Percentiles rank a stretch among this genome's conserved stretches.
phyloP scores from a whole-genome alignment of 495 filamentous ascomycete species.

The Podospora appendiculata region DNA sequence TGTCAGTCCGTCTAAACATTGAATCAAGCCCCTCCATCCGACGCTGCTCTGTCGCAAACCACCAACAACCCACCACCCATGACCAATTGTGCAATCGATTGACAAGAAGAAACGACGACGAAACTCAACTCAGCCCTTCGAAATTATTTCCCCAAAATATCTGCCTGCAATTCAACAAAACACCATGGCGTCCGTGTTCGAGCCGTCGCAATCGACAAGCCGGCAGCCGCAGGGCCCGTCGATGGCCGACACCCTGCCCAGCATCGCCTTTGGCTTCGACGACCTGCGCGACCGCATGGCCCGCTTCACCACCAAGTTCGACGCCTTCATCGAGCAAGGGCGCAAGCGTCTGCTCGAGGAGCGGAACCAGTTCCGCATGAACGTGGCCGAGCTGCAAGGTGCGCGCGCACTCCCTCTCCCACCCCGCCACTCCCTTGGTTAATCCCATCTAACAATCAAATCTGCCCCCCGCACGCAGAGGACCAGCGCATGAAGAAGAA shows the following conservation, averaged over 20 bases:
- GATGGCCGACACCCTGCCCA: constrained; percentile 73
- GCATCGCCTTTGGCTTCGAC: constrained; percentile 92
- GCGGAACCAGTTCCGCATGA: constrained; percentile 87
- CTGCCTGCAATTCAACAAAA: background rate
- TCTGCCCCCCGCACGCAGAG: constrained; percentile 44
- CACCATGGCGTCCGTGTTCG: constrained; percentile 62
- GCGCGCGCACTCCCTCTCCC: constrained; percentile 10
- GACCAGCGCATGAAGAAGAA: constrained; percentile 81
- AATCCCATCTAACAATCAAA: too few species aligned
- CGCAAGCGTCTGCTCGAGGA: constrained; percentile 85
- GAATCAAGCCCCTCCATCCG: too few species aligned
- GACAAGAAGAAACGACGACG: background rate
- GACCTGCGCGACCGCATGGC: constrained; percentile 92
- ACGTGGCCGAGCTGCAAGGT: constrained; percentile 85
- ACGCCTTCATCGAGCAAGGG: constrained; percentile 86
- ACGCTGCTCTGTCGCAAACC: background rate
- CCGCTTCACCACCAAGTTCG: constrained; percentile 84
- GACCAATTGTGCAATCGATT: too few species aligned
- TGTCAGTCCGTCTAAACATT: too few species aligned
- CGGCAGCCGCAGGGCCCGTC: constrained; percentile 51
- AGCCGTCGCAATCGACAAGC: constrained; percentile 69
- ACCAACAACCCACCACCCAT: too few species aligned
- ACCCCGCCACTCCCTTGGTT: too few species aligned
- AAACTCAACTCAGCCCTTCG: background rate
- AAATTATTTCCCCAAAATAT: background rate